Conservation (phyloP, 768 basidiomycete species). For the Psilocybe subaeruginosa region DNA sequence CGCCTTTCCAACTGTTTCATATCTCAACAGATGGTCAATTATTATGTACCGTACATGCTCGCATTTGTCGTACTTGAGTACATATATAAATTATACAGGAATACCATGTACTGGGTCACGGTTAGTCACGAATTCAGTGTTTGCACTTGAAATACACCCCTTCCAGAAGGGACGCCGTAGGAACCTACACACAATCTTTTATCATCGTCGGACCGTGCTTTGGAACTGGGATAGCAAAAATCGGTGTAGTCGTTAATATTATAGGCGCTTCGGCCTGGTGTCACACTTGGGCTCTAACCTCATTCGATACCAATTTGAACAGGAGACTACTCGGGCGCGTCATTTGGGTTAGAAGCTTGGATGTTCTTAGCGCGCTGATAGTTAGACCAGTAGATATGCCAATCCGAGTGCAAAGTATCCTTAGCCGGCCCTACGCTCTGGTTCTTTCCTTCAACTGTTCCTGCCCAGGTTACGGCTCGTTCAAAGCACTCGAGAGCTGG, state of each 20-base stretch:
- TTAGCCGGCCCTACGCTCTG: constrained; percentile 47
- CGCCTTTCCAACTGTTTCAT: no score
- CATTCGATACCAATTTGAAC: neutral
- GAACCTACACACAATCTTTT: neutral
- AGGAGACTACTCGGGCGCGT: neutral
- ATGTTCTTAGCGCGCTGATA: constrained; percentile 51
- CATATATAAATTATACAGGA: neutral
- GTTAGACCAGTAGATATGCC: constrained; percentile 62
- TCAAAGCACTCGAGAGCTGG: constrained; percentile 65
- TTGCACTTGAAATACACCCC: neutral
- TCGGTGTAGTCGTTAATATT: no score
- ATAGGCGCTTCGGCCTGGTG: neutral
- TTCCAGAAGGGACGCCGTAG: neutral
- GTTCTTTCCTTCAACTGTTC: constrained; percentile 38
- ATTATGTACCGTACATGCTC: no score
- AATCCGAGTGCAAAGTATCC: constrained; percentile 60
- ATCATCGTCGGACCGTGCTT: neutral
- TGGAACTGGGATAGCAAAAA: no score
- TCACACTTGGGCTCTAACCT: neutral
- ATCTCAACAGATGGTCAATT: no score
- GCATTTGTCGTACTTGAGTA: neutral
- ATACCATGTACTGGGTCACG: neutral
- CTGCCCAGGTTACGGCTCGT: constrained; percentile 72
- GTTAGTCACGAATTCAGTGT: no score
- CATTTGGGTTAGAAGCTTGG: constrained; percentile 1